phyloP scores from a whole-genome alignment of 73 alveolate species.

The Tetrahymena malaccensis region DNA sequence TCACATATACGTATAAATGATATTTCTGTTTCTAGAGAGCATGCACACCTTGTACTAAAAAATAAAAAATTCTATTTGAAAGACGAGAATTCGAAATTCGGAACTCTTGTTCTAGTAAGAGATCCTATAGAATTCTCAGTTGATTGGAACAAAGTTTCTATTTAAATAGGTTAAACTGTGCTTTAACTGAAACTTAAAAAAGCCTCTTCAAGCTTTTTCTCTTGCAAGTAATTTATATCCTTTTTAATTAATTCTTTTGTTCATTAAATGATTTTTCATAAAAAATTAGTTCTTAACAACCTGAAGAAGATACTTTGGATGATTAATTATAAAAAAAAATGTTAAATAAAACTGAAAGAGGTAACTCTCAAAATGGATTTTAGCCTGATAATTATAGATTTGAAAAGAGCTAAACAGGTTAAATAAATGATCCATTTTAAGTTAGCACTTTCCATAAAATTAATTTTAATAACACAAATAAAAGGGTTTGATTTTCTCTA shows the following conservation, averaged over 20 bases:
- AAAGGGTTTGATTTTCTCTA: background rate
- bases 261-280: background rate
- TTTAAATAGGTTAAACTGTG: background rate
- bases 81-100: slow-evolving; percentile 49
- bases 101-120: slow-evolving; percentile 41
- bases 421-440: background rate
- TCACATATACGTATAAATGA: slow-evolving; percentile 60
- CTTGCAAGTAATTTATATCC: background rate
- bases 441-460: background rate
- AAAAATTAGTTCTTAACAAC: background rate
- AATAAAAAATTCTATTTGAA: slow-evolving; percentile 33
- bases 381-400: background rate
- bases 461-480: too few relatives aligned
- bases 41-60: slow-evolving; percentile 48
- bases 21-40: slow-evolving; percentile 63
- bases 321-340: background rate
- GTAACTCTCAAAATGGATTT: background rate
- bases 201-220: background rate
- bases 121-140: background rate
- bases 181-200: background rate
- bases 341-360: background rate
- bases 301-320: background rate
- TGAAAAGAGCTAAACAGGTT: background rate
- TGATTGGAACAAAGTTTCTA: background rate
- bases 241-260: background rate